Evolutionary conservation across 306 rosid genomes (phyloP).

Genomic region (Prunus kanzakura): DNA sequence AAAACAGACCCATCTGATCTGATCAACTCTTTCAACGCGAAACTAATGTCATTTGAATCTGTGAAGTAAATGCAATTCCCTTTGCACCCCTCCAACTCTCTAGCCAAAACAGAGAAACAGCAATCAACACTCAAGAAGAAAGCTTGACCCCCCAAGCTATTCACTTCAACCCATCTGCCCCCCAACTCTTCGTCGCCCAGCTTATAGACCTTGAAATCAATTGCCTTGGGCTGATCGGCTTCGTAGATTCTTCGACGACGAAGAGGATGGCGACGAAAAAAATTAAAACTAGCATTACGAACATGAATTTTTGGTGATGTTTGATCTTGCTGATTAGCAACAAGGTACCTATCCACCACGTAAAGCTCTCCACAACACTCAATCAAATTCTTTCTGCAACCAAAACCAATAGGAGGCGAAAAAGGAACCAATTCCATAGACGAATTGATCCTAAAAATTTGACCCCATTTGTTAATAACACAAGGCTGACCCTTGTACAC

Average conservation of each 20-base stretch:
- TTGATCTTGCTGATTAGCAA: conserved; percentile 3
- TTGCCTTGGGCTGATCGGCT: conserved; percentile 10
- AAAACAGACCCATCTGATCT: conserved; percentile 29
- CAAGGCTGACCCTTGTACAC: conserved; percentile 48
- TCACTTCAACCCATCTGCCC: conserved; percentile 39
- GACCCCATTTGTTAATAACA: conserved; percentile 64
- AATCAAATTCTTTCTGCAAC: conserved; percentile 62
- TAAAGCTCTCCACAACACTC: conserved; percentile 61
- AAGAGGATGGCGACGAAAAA: neutral
- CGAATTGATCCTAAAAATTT: conserved; percentile 56
- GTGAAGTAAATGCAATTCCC: conserved; percentile 40
- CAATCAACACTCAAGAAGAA: conserved; percentile 36
- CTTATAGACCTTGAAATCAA: conserved; percentile 47
- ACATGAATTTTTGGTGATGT: too few relatives aligned
- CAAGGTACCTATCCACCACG: conserved; percentile 57
- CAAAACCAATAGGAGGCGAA: conserved; percentile 59
- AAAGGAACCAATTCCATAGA: conserved; percentile 42
- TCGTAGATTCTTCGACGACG: neutral
- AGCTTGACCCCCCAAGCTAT: conserved; percentile 26
- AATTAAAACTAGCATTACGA: neutral
- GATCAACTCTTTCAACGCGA: conserved; percentile 7
- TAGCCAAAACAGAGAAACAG: conserved; percentile 19
- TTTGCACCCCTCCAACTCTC: conserved; percentile 24
- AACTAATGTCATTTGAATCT: conserved; percentile 14
- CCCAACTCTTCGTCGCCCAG: conserved; percentile 33